Conservation (phyloP, 2,329 filamentous ascomycete species). For the Colletotrichum simmondsii region DNA sequence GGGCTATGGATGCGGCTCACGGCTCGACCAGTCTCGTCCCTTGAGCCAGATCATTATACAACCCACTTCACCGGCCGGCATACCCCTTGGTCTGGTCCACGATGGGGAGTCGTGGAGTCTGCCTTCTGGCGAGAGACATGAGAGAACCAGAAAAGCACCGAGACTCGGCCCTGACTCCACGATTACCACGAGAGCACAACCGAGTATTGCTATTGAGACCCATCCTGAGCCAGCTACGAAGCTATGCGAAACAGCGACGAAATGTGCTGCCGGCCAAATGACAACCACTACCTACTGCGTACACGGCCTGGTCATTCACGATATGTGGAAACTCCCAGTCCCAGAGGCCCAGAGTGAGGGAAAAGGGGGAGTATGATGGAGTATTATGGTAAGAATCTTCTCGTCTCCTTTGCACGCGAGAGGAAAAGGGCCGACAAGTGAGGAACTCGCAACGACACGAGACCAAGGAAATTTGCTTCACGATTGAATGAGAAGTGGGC, state of each 20-base stretch:
- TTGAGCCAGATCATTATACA: not conserved
- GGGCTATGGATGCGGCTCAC: not conserved
- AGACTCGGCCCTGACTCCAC: constrained; percentile 26
- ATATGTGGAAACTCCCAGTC: not conserved
- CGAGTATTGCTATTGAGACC: not conserved
- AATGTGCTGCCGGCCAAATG: not conserved
- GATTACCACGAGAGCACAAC: not conserved
- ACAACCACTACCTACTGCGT: not conserved
- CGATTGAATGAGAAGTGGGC: constrained; percentile 24
- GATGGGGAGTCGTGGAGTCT: not conserved
- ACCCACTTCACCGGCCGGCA: constrained; percentile 2
- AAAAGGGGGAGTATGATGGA: not conserved
- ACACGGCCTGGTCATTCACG: not conserved
- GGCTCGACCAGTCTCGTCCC: not conserved
- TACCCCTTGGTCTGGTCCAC: not conserved
- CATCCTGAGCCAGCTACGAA: not conserved
- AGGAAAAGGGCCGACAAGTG: constrained; percentile 6
- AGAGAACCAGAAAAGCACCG: constrained; percentile 19
- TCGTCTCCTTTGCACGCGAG: not conserved
- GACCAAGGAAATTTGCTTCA: not conserved
- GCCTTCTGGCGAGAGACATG: not conserved
- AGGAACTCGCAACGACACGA: not conserved
- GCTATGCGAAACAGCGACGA: not conserved
- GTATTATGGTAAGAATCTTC: not conserved
- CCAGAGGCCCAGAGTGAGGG: not conserved